A percentile compares a stretch with the other conserved stretches of the same genome.
Evolutionary conservation across 2,329 filamentous ascomycete species (phyloP).

Genomic region (Epichloe uncinata): DNA sequence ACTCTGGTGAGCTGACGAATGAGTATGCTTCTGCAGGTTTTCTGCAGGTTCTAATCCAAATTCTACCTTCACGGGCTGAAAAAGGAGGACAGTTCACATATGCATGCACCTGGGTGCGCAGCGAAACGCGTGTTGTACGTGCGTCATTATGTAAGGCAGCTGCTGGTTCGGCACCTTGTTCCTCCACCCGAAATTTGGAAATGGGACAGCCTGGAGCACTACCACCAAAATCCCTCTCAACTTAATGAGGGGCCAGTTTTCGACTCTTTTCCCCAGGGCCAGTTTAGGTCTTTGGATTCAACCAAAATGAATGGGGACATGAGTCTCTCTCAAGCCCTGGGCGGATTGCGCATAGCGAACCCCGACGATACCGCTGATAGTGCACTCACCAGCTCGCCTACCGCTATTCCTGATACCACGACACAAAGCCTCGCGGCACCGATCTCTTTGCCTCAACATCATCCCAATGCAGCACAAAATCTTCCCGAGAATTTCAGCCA

Average conservation of each 20-base stretch:
- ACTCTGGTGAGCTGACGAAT: no score
- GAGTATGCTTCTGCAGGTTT: no score
- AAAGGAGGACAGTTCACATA: no score
- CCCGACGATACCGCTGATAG: slow-evolving; percentile 56
- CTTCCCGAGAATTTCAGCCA: not conserved
- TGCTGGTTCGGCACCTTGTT: slow-evolving; percentile 4
- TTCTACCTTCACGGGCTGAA: no score
- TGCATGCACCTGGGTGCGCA: not conserved
- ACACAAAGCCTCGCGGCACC: slow-evolving; percentile 7
- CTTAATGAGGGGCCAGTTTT: slow-evolving; percentile 1
- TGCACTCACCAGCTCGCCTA: slow-evolving; percentile 2
- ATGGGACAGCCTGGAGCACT: not conserved
- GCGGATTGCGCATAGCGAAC: slow-evolving; percentile 92
- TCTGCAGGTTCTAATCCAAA: not conserved
- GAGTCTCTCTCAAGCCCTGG: slow-evolving; percentile 82
- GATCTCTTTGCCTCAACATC: slow-evolving; percentile 3
- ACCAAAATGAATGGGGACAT: slow-evolving; percentile 76
- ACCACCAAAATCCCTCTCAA: slow-evolving; percentile 2
- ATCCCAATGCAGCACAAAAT: not conserved
- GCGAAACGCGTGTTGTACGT: not conserved
- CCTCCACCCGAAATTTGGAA: slow-evolving; percentile 4
- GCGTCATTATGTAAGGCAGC: slow-evolving; percentile 8
- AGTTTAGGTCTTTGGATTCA: slow-evolving; percentile 12
- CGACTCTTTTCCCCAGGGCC: slow-evolving; percentile 12
- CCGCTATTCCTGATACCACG: slow-evolving; percentile 12